Evolutionary conservation across 2,329 filamentous ascomycete genomes (phyloP).

Genomic region (Scytalidium lignicola): DNA sequence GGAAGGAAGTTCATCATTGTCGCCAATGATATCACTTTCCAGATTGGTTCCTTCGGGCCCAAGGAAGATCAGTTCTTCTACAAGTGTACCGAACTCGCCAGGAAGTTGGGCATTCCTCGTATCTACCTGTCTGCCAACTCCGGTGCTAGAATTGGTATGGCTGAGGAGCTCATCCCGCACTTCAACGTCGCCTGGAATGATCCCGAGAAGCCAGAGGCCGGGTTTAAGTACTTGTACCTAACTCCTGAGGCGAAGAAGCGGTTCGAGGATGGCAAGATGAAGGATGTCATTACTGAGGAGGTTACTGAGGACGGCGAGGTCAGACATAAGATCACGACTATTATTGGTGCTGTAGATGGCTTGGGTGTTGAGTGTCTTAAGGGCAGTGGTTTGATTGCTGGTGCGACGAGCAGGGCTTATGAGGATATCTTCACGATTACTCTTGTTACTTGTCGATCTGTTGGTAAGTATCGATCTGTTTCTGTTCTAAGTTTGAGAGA

Average conservation of each 20-base stretch:
- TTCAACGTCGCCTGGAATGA: constrained; percentile 98
- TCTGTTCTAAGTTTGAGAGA: background rate
- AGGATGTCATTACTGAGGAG: constrained; percentile 82
- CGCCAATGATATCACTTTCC: constrained; percentile 98
- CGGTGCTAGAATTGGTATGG: constrained; percentile 93
- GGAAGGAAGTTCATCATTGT: constrained; percentile 93
- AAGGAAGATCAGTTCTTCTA: constrained; percentile 97
- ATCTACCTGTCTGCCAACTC: constrained; percentile 99
- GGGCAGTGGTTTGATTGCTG: constrained; percentile 95
- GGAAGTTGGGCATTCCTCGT: constrained; percentile 89
- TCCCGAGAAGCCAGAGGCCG: constrained; percentile 68
- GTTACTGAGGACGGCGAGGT: constrained; percentile 82
- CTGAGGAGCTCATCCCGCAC: constrained; percentile 93
- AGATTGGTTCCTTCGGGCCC: constrained; percentile 96
- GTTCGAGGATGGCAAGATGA: constrained; percentile 72
- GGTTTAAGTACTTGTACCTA: constrained; percentile 97
- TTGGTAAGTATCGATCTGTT: constrained; percentile 52
- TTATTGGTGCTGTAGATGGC: constrained; percentile 90
- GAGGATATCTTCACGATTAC: constrained; percentile 99
- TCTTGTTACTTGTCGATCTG: constrained; percentile 93
- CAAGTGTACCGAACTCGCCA: constrained; percentile 95
- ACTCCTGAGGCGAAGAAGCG: constrained; percentile 80
- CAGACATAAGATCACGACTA: constrained; percentile 88
- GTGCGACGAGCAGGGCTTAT: constrained; percentile 93
- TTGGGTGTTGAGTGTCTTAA: constrained; percentile 96